Base-by-base conservation (phyloP, 257 asterid genomes). In the Sherardia arvensis region DNA sequence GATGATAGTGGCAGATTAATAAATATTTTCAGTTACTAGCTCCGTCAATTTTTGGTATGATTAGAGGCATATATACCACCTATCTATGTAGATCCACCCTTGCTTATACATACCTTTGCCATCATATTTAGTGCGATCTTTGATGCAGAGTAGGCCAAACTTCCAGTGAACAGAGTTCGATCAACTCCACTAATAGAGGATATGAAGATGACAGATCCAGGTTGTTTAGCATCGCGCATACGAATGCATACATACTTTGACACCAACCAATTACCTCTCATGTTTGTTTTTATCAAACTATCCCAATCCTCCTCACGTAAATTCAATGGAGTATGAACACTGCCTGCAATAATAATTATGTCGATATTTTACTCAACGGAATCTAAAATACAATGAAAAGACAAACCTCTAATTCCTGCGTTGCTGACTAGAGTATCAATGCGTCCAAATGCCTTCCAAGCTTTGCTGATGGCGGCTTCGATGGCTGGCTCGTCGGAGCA, bases 391-490 rank as follows among this genome's bases (percentile, higher is more conserved):
- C n/a, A n/a, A n/a, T n/a, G n/a, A n/a, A n/a, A n/a, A n/a, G n/a
- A 3, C 8, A 14, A 30, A 79, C 91, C 91, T 81, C 86, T 67
- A 32, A 84, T 7, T 32, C 87, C 92, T 5, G 91, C 94, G 34
- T 84, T 83, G 36, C 81, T 86, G 59, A 86, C 66, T 72, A 86
- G 74, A 55, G 62, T 84, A 69, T 84, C 91, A 4, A 86, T 81
- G 36, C 70, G 69, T 30, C 87, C 95, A 55, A 84, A 86, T 0
- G 84, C 85, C 27, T 74, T 79, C 89, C 89, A 84, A 68, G 92
- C 92, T 68, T 72, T 75, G 59, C 70, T 66, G 36, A 80, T 89
- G 0, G 83, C 66, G 14, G 75, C 76, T 56, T 73, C 80, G 22
- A 84, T 69, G 0, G 67, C 25, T 3, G 75, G 20, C 1, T 69